These are phyloP conservation scores for Vitis rotundifolia DNA, from an alignment of 164 flowering plant genomes.

Conservation along the genomic window DNA sequence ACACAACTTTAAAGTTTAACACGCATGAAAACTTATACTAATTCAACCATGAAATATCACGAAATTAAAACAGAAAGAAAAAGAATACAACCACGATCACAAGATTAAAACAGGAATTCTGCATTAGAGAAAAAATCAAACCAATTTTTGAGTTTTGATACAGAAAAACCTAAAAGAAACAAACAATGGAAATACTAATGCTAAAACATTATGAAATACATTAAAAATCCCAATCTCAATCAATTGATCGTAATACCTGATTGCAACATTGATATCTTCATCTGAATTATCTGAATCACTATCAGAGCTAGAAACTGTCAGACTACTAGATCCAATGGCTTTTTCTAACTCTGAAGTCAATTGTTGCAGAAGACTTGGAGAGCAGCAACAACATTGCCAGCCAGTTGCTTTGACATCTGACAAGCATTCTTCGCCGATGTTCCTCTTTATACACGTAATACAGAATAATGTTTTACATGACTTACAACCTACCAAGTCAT, in stretches of 20 bases:
- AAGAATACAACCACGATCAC: too few relatives aligned
- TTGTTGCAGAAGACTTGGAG: conserved; percentile 50
- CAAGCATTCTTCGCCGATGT: conserved; percentile 61
- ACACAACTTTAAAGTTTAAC: too few relatives aligned
- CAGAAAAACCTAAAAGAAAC: not conserved
- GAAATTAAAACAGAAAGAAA: not conserved
- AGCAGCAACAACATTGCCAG: conserved; percentile 85
- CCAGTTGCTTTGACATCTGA: conserved; percentile 39
- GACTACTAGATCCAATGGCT: conserved; percentile 40
- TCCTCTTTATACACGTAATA: conserved; percentile 59
- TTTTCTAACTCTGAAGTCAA: conserved; percentile 51
- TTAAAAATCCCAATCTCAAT: not conserved
- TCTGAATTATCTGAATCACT: conserved; percentile 69
- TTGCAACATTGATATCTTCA: conserved; percentile 27
- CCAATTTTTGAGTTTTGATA: too few relatives aligned
- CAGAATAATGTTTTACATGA: conserved; percentile 69
- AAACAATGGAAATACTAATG: not conserved
- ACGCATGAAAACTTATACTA: too few relatives aligned
- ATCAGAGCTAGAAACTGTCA: conserved; percentile 61
- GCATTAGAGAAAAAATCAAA: not conserved
- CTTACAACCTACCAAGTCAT: conserved; percentile 63
- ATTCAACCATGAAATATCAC: not conserved
- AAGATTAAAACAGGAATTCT: too few relatives aligned
- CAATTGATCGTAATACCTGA: conserved; percentile 43
- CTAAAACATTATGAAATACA: too few relatives aligned